phyloP scores from a whole-genome alignment of 169 alveolate genomes.

The Amoebophrya sp. region DNA sequence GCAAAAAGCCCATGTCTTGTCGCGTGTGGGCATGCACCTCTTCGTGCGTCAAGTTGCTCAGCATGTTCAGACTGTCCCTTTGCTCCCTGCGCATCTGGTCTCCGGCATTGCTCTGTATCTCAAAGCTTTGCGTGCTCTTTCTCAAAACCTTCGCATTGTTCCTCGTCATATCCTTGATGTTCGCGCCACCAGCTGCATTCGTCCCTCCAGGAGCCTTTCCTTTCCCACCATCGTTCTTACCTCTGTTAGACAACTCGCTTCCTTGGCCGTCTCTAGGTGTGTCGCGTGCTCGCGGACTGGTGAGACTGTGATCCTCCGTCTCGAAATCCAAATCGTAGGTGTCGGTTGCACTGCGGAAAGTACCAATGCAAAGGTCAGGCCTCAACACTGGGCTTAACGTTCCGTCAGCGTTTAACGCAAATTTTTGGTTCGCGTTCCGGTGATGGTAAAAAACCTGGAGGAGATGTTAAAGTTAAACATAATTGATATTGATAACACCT shows the following conservation, averaged over 20 bases:
- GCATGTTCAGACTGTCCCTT: not conserved
- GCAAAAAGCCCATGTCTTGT: not conserved
- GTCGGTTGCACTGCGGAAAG: not conserved
- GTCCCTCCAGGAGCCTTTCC: no score
- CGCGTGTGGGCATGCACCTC: not conserved
- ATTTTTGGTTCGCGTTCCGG: not conserved
- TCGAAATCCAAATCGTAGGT: not conserved
- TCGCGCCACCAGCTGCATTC: no score
- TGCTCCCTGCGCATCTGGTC: no score
- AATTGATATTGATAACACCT: no score
- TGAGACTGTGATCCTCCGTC: no score
- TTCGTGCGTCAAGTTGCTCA: not conserved
- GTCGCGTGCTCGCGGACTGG: no score
- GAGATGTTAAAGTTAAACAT: no score
- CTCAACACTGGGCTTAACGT: not conserved
- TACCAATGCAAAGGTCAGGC: not conserved
- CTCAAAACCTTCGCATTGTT: not conserved
- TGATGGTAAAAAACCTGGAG: conserved; percentile 7
- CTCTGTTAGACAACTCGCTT: no score
- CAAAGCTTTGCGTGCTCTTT: not conserved
- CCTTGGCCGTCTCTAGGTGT: no score
- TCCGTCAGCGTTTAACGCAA: not conserved
- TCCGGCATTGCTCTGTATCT: no score
- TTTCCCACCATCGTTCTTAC: no score
- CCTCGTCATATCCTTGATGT: no score